A percentile compares a stretch with the other conserved stretches of the same genome.
Conservation (phyloP, 306 rosid species). For the Prunus kanzakura region DNA sequence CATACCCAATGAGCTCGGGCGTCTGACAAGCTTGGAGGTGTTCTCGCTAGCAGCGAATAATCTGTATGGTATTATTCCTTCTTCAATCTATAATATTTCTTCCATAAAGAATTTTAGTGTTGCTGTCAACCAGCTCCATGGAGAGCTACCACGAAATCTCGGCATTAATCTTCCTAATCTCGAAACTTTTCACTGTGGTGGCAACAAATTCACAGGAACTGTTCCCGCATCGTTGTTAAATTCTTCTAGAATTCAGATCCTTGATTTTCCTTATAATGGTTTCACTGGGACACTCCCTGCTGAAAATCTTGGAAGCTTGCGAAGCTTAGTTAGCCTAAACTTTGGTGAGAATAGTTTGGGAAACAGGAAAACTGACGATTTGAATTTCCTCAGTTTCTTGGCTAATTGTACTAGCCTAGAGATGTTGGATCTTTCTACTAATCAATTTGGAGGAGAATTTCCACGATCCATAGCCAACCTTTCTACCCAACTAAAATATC, state of each 20-base stretch:
- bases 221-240: slow-evolving; percentile 35
- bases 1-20: slow-evolving; percentile 7
- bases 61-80: slow-evolving; percentile 36
- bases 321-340: slow-evolving; percentile 12
- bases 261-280: slow-evolving; percentile 1
- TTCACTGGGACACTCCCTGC: slow-evolving; percentile 40
- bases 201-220: slow-evolving; percentile 32
- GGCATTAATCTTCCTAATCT: slow-evolving; percentile 26
- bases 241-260: not conserved
- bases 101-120: slow-evolving; percentile 7
- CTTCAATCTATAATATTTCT: slow-evolving; percentile 6
- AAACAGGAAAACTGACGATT: not conserved
- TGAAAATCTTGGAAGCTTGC: slow-evolving; percentile 31
- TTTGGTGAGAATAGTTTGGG: not conserved
- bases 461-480: not conserved
- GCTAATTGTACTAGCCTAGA: not conserved
- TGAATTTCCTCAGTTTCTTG: not conserved
- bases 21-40: slow-evolving; percentile 20
- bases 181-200: no score
- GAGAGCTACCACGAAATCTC: slow-evolving; percentile 33
- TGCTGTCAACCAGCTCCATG: slow-evolving; percentile 29
- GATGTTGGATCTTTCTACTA: no score
- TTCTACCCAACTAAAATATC: not conserved
- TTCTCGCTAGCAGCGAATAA: slow-evolving; percentile 20
- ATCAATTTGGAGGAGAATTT: not conserved